Evolutionary conservation across 2,329 filamentous ascomycete genomes (phyloP).

Genomic region (Talaromyces sp.): DNA sequence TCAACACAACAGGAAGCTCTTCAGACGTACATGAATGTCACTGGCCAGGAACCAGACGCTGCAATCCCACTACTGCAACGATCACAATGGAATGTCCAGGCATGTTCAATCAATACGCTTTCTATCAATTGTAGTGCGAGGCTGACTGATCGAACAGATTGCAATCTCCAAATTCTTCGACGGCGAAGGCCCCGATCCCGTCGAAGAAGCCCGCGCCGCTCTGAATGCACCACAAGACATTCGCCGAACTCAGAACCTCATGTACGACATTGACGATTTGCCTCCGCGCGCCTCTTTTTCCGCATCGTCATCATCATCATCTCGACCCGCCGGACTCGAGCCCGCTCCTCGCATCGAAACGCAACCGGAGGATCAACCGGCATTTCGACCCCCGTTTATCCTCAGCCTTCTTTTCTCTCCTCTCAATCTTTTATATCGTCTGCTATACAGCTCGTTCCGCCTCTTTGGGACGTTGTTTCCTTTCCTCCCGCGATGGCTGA

Average conservation of each 20-base stretch:
- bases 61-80: constrained; percentile 75
- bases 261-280: constrained; percentile 46
- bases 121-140: background rate
- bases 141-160: constrained; percentile 55
- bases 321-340: constrained; percentile 50
- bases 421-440: constrained; percentile 71
- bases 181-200: constrained; percentile 78
- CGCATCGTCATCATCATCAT: constrained; percentile 25
- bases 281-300: constrained; percentile 25
- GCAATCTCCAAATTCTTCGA: constrained; percentile 98
- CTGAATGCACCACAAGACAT: constrained; percentile 60
- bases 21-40: constrained; percentile 84
- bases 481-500: constrained; percentile 67
- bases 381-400: constrained; percentile 69
- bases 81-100: constrained; percentile 95
- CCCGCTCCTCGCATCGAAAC: constrained; percentile 83
- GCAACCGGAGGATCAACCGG: constrained; percentile 61
- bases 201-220: constrained; percentile 70
- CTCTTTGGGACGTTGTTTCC: constrained; percentile 75
- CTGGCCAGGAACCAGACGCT: constrained; percentile 72
- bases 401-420: constrained; percentile 76
- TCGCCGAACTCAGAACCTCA: constrained; percentile 69
- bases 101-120: constrained; percentile 37
- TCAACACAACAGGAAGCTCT: constrained; percentile 76
- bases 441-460: constrained; percentile 64